Base-by-base conservation (phyloP, 805 yeast genomes). In the Nakazawaea peltata region DNA sequence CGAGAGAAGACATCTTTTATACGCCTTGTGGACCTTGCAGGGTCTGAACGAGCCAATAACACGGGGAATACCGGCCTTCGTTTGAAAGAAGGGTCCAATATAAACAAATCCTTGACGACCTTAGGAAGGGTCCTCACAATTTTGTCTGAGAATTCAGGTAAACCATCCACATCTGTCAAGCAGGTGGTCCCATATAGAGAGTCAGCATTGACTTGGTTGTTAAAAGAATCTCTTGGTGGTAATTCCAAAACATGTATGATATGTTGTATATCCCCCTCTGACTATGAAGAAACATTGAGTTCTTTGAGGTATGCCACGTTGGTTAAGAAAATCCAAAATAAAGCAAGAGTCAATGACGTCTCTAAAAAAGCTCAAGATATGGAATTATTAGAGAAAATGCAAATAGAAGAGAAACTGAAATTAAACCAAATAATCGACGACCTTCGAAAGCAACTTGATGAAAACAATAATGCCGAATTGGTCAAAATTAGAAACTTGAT, bases 241-340 rank as follows among this genome's bases (percentile, higher is more conserved):
- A 84, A 84, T 50, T 77, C 87, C 17, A 81, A 79, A 47, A 85
- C 90, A 1, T 77, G 79, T n/a, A 82, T 84, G 92, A 66, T 84
- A n/a, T 88, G 88, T 15, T 83, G 94, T 54, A 62, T 84, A 0
- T 79, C 92, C 0, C 90, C 92, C 0, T 61, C 74, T 13, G 90
- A 81, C 47, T 79, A 74, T 52, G 88, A 82, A 15, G 94, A 84
- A 47, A 77, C 86, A 0, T 53, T 77, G 45, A 80, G 83, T 27
- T 84, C 94, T 0, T 57, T 84, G 39, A 63, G 87, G 41, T 84
- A 84, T 51, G 94, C 94, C 1, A 79, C 75, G 15, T 74, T 80
- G 39, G 90, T 86, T 3, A 81, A 82, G 50, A 63, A 65, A 44
- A 81, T 84, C 44, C 69, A 69, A 37, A 78, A 84, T 23, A 56